A percentile compares a stretch with the other conserved stretches of the same genome.
Conservation (phyloP, 140 eudicot genomes). For the Cichorium intybus region DNA sequence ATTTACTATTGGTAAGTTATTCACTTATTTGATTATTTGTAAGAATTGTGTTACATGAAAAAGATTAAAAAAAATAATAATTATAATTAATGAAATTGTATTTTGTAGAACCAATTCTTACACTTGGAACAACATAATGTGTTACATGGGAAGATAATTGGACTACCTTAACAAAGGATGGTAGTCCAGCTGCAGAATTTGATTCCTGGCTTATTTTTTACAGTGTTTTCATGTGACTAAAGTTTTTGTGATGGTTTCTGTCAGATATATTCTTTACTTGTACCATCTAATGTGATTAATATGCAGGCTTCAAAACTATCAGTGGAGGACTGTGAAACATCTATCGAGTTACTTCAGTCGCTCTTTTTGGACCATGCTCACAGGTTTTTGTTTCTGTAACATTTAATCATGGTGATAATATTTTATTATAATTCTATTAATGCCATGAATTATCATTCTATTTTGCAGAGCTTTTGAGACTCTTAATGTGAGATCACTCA, state of each 20-base stretch:
- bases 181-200: slow-evolving; percentile 90
- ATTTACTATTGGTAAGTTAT: slow-evolving; percentile 81
- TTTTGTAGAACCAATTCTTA: slow-evolving; percentile 86
- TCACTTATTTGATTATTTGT: neutral
- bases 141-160: slow-evolving; percentile 93
- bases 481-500: slow-evolving; percentile 49
- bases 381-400: slow-evolving; percentile 43
- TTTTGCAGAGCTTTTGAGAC: slow-evolving; percentile 67
- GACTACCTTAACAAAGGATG: slow-evolving; percentile 86
- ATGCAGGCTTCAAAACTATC: slow-evolving; percentile 75
- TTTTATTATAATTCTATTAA: too few species aligned
- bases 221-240: neutral
- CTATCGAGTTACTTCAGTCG: slow-evolving; percentile 75
- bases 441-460: slow-evolving; percentile 1
- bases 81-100: too few species aligned
- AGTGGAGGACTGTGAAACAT: slow-evolving; percentile 71
- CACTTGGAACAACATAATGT: slow-evolving; percentile 73
- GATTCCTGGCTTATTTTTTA: neutral
- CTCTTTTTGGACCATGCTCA: slow-evolving; percentile 80
- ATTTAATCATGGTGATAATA: neutral
- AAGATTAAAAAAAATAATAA: too few species aligned
- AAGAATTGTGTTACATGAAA: too few species aligned
- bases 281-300: slow-evolving; percentile 33
- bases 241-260: neutral
- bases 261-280: slow-evolving; percentile 72